Conservation (phyloP, 2,329 filamentous ascomycete species). For the Fusarium continuum region DNA sequence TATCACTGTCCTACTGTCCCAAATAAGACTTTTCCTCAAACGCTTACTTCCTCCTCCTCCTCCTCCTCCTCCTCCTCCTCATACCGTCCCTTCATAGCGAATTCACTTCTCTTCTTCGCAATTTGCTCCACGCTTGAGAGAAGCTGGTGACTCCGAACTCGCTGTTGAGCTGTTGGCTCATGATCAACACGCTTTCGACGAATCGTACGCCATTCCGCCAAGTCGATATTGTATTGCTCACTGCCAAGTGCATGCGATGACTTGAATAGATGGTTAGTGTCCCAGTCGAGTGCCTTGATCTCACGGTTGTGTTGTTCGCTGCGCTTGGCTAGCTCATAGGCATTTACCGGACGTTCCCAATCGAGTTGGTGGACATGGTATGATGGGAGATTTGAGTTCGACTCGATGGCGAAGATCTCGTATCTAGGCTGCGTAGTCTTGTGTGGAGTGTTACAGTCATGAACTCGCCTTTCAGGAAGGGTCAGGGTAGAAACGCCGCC, state of each 20-base stretch:
- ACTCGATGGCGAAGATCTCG: not conserved
- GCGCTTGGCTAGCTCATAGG: not conserved
- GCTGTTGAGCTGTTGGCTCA: not conserved
- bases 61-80: not conserved
- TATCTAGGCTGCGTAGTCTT: not conserved
- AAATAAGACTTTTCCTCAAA: too few relatives aligned
- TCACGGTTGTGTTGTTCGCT: conserved; percentile 4
- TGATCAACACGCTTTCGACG: not conserved
- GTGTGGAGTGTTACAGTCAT: not conserved
- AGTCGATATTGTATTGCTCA: not conserved
- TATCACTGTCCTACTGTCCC: too few relatives aligned
- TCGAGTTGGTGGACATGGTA: conserved; percentile 12
- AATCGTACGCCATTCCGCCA: not conserved
- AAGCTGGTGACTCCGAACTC: not conserved
- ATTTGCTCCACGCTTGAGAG: not conserved
- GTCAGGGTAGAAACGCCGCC: not conserved
- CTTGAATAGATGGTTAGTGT: not conserved
- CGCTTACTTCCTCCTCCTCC: too few relatives aligned
- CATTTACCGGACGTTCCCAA: not conserved
- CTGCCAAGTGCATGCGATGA: not conserved
- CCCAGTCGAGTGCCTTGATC: conserved; percentile 9
- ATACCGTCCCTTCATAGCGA: not conserved
- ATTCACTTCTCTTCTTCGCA: not conserved
- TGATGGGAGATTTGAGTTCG: not conserved
- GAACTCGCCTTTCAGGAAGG: not conserved